Base-by-base conservation (phyloP, 2,329 filamentous ascomycete species). In the Tolypocladium ophioglossoides region DNA sequence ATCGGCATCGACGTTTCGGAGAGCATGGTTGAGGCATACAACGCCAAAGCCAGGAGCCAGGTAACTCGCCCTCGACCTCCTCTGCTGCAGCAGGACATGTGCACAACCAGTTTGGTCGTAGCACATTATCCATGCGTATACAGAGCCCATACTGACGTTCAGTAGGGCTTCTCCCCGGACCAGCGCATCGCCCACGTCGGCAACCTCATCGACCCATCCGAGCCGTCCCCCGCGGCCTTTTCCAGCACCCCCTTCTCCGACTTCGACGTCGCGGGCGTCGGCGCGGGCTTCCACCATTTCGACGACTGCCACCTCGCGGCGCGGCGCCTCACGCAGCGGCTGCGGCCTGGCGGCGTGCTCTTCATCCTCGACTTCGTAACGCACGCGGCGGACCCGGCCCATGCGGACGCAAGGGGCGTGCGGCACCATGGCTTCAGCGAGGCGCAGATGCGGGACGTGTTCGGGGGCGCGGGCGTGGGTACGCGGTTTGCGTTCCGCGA, bases 1-100 rank as follows among this genome's bases (percentile, higher is more conserved):
- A 70, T 85, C 18, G 87, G 86, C 44, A 76, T 91, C 47, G 87
- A 91, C 64, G 70, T 90, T 54, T 85, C 86, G 0, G 77, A 83
- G 57, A 81, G 81, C 56, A 91, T 91, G 87, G 78, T 89, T 6
- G 71, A 73, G 0, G 73, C 76, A 8, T 91, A 85, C 72, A 91
- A 90, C 64, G 68, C 71, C 12, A 75, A 78, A 30, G 83, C 82
- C 22, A 65, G 69, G 38, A 78, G 78, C 56, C 76, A 82, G 68
- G 78, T 78, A 58, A 55, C 68, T 62, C 14, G 18, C 18, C 27
- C 18, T 12, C n/a, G 22, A 14, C 18, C 30, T 12, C 41, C 2
- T 6, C 38, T 34, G 9, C 11, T 5, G 10, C 32, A 2, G 9
- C 18, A 22, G 3, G 16, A n/a, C 7, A 6, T 11, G 14, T 20